Base-by-base conservation (phyloP, 441 rosid genomes). In the Corymbia calophylla region DNA sequence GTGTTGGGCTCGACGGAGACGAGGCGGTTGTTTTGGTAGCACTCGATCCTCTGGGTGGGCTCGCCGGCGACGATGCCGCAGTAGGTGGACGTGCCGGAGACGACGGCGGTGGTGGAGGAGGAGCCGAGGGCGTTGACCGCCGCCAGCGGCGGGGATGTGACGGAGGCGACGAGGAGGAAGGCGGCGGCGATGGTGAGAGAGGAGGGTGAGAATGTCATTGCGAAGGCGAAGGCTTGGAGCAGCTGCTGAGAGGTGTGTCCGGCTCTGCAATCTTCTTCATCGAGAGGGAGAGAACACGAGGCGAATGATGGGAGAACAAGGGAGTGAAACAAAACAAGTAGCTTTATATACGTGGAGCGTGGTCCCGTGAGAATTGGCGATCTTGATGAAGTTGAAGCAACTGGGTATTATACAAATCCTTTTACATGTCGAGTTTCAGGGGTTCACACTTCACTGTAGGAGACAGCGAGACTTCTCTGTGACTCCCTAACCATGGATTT, bases 61-160 rank as follows among this genome's bases (percentile, higher is more conserved):
- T 94, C 89, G 9, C 92, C 92, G 39, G 99, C 95, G 31, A 93
- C 91, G 90, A 97, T 73, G 62, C 96, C 99, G 91, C 99, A 98
- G 35, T 95, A 95, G 87, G 96, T 94, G 89, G 93, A 89, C 87
- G 96, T 88, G 88, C 92, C 93, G 90, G 94, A 95, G 35, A 89
- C 88, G 88, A 95, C 94, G 91, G 99, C 97, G 93, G 94, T 35
- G 32, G 99, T 96, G 82, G 98, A 95, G 90, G 95, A 96, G 27
- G 96, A 95, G 68, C 98, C 99, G 88, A 97, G 91, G 56, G 96
- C 97, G 91, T 92, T 17, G 64, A 93, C 94, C 27, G 62, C 23
- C 13, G 53, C 19, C 53, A 12, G 15, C 73, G 86, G 89, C 51
- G n/a, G 68, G 21, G 89, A 51, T 8, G 92, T 44, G 64, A 86